Percentiles rank a stretch among this genome's conserved stretches.
Evolutionary conservation across 129 eudicot species (phyloP).

Genomic region (Chrysanthemum seticuspe): DNA sequence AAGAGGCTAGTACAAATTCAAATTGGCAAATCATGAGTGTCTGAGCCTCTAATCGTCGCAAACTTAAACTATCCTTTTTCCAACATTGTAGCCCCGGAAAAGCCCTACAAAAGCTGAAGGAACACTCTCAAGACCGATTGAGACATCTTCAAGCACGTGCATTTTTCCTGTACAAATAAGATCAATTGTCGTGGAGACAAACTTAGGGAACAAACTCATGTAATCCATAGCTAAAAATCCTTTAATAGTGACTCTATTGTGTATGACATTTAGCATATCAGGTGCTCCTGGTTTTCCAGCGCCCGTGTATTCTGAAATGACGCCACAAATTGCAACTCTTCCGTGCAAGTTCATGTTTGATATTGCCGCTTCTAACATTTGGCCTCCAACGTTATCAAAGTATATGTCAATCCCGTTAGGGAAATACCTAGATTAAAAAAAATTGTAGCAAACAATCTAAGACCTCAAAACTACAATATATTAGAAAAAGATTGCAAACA

Average conservation of each 20-base stretch:
- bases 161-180: constrained; percentile 47
- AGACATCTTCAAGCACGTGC: constrained; percentile 62
- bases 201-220: constrained; percentile 39
- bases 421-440: not conserved
- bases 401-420: constrained; percentile 87
- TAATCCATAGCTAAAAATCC: constrained; percentile 68
- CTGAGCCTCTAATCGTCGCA: constrained; percentile 10
- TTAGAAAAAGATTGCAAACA: no score
- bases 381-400: constrained; percentile 86
- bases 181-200: constrained; percentile 53
- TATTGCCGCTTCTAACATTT: constrained; percentile 77
- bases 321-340: constrained; percentile 68
- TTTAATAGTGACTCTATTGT: constrained; percentile 57
- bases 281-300: constrained; percentile 43
- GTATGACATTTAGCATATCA: constrained; percentile 59
- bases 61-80: constrained; percentile 62
- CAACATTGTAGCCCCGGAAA: constrained; percentile 61
- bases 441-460: no score
- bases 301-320: constrained; percentile 62
- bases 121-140: constrained; percentile 54
- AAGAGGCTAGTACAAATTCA: no score
- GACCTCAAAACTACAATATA: no score
- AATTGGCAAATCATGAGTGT: not conserved
- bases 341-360: constrained; percentile 71
- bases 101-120: constrained; percentile 73